Evolutionary conservation across 2,329 filamentous ascomycete genomes (phyloP), one percentile per base, ranked within the genome.

Genomic region (Microdochium bolleyi): DNA sequence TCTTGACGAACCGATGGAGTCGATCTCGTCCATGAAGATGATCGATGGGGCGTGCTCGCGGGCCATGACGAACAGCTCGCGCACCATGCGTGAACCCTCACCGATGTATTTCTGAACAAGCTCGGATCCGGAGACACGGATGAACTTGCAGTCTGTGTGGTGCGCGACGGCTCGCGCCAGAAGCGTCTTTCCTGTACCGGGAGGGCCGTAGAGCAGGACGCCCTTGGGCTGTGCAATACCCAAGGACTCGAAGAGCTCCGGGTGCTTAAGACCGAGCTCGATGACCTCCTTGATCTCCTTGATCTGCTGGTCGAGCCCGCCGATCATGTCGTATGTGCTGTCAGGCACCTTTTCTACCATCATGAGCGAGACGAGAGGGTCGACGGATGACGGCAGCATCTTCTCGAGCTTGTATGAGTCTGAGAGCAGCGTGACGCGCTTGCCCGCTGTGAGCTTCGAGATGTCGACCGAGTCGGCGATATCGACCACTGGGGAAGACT

Each of bases 281-380:
- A 99, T 97, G 64, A 99, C 94, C 74, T 99, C 94, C 76, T 99
- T 99, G 79, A 99, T 99, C 70, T 99, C 94, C 77, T 99, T 97
- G 77, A 99, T 97, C 70, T 99, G 94, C 71, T 99, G 92, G 69
- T 99, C 94, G 57, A 99, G 77, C 61, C 94, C 94, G 74, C 94
- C 94, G 70, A 99, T 99, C 94, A 99, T 99, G 75, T 99, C 94
- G 78, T 99, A 99, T 68, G 94, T 99, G 76, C 91, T 96, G 78
- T 99, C 94, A 16, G 94, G 94, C 16, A 99, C 94, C 80, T 99
- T 99, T 70, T 99, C 94, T 51, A 99, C 94, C 94, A 99, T 99
- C 94, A 99, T 99, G 69, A 99, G 88, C 34, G 94, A 99, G 53
- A 99, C 94, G 54, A 99, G 87, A 37, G 94, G 94, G 67, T 99